Evolutionary conservation across 768 basidiomycete species (phyloP), one percentile per base, ranked within the genome.

Genomic region (Lactarius sanguifluus): DNA sequence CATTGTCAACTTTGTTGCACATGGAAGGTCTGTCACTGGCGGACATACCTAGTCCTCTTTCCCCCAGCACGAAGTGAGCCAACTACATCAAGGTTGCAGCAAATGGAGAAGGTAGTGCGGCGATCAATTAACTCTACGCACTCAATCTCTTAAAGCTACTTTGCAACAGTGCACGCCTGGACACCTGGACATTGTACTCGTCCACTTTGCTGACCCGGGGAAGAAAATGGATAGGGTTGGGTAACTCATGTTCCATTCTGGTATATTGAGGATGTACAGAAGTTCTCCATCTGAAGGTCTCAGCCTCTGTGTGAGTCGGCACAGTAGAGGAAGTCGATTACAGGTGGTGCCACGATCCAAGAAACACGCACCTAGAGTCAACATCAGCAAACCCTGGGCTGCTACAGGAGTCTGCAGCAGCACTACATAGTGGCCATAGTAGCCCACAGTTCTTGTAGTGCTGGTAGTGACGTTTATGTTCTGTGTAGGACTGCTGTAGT

Each of bases 151-250:
- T 95, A 79, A 59, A 97, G 81, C 77, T 93, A 98, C 76, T 98
- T 97, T 43, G 87, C 93, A 28, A 97, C 82, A 3, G 94, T 95
- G 64, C 95, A 80, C 18, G 88, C 88, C 71, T 92, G 86, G 34
- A 91, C 83, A 71, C 28, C 28, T 28, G 28, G 28, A 28, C 28
- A 28, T 96, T 91, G 76, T 94, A 96, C 64, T 89, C 87, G 71
- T 98, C 96, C 3, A 94, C 96, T 78, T 97, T 98, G 79, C 91
- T 94, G 63, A 92, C 88, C 38, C 95, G 83, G 47, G 94, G 81
- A 47, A 97, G 82, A 81, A 90, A 97, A 69, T 91, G 87, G 79
- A 98, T 87, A 2, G 94, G 93, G 69, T 91, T 94, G 96, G 92
- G 74, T 87, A 92, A 65, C 87, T 84, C 68, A 97, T 73, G 74